Evolutionary conservation across 1,284 basidiomycete genomes (phyloP), one percentile per base, ranked within the genome.

Genomic region (Tilletia indica): DNA sequence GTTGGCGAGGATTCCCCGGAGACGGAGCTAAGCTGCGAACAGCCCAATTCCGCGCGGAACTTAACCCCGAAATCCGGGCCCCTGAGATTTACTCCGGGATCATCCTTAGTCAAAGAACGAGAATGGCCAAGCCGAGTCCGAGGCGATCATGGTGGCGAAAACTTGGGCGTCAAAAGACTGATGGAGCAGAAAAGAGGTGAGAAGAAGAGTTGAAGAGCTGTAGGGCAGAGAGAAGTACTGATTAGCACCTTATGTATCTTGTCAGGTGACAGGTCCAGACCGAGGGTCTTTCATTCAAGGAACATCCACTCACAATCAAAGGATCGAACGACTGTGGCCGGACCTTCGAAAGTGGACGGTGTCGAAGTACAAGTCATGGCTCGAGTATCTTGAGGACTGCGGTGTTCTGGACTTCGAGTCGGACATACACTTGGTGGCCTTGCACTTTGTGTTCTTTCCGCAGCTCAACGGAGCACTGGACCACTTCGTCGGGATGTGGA

Each of bases 321-420:
- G 83, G 0, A 87, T 87, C 70, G 87, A 88, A 68, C 71, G 82
- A 0, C 72, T 88, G 0, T 88, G 87, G 87, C 63, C 78, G 77
- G 74, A 87, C 47, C 21, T 69, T 39, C 21, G 71, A 45, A 42
- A 61, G 48, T 31, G 36, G 64, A 61, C 64, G 45, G 68, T 70
- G 31, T 19, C 54, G 31, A 67, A 61, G 31, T 54, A 67, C 47
- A 31, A 38, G 21, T 6, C 69, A 31, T 19, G 71, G 11, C 73
- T 73, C 51, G 38, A 70, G 2, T 19, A 61, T 16, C 42, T 73
- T 4, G 73, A 49, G 16, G 31, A 63, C 4, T 64, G 56, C 25
- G 45, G 36, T 16, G 0, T 38, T 71, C 82, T 88, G 0, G 76
- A 86, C 39, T 51, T 74, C 0, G 42, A 70, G 0, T 80, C 86